A percentile compares a stretch with the other conserved stretches of the same genome.
phyloP scores from a whole-genome alignment of 257 asterid genomes.

The Knoxia roxburghii region DNA sequence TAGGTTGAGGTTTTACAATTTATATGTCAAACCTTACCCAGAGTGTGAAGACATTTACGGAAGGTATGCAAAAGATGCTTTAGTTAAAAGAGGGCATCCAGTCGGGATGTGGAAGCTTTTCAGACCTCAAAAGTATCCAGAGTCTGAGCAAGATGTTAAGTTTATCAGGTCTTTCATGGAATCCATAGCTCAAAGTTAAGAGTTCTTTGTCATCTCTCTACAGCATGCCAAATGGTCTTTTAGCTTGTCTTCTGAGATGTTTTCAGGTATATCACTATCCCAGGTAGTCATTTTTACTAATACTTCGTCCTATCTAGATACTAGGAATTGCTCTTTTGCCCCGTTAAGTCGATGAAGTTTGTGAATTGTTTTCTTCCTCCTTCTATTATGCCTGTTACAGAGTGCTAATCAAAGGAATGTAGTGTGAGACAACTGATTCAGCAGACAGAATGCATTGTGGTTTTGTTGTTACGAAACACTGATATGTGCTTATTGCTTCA shows the following conservation, averaged over 20 bases:
- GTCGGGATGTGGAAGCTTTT: constrained; percentile 91
- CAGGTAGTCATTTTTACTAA: neutral
- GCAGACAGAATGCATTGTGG: neutral
- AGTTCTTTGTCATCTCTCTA: neutral
- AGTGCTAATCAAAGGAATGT: neutral
- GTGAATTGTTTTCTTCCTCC: neutral
- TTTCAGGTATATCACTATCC: constrained; percentile 4
- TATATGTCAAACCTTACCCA: constrained; percentile 89
- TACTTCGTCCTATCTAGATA: neutral
- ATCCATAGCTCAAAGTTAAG: constrained; percentile 3
- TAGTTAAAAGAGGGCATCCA: constrained; percentile 43
- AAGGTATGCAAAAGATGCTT: constrained; percentile 34
- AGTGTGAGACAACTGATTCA: neutral
- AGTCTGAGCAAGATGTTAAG: constrained; percentile 41
- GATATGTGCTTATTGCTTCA: neutral
- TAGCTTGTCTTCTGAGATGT: too few species aligned
- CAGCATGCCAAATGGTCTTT: too few species aligned
- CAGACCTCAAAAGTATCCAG: constrained; percentile 41
- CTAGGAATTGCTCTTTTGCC: neutral
- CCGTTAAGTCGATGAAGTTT: neutral
- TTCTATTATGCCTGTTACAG: neutral
- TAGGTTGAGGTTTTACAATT: constrained; percentile 72
- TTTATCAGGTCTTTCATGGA: constrained; percentile 46
- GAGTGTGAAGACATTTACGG: constrained; percentile 81
- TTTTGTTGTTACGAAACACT: neutral